Percentiles rank a stretch among this genome's conserved stretches.
These are phyloP conservation scores for Hemileccinum impolitum DNA, from an alignment of 768 basidiomycete genomes.

Conservation along the genomic window DNA sequence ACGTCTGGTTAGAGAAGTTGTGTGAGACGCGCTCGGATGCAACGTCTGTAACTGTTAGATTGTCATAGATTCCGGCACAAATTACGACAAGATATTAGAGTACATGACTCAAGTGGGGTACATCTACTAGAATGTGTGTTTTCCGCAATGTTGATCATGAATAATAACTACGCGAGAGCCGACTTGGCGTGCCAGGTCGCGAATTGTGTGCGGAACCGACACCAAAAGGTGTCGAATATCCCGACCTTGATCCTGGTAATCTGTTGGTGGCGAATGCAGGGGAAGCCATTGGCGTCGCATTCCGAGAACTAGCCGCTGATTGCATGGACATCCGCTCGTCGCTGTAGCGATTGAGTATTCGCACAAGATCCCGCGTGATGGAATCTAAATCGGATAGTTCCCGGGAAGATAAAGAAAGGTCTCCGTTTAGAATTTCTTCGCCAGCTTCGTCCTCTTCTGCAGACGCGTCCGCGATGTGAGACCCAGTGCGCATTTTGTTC, in stretches of 20 bases:
- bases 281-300: conserved; percentile 61
- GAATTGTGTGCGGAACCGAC: conserved; percentile 47
- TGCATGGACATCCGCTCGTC: conserved; percentile 57
- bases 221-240: conserved; percentile 54
- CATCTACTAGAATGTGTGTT: conserved; percentile 7
- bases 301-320: conserved; percentile 60
- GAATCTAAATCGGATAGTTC: conserved; percentile 76
- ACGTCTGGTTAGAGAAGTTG: neutral
- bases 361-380: conserved; percentile 70
- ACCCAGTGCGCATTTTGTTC: conserved; percentile 30
- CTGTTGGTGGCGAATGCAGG: conserved; percentile 40
- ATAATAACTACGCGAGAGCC: conserved; percentile 40
- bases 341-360: conserved; percentile 67
- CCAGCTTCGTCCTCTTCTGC: conserved; percentile 51
- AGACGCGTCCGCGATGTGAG: conserved; percentile 34
- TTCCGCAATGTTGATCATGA: conserved; percentile 15
- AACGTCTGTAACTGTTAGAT: neutral
- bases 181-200: conserved; percentile 63
- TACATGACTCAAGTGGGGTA: conserved; percentile 18
- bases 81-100: conserved; percentile 16
- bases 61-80: conserved; percentile 4
- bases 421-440: conserved; percentile 43
- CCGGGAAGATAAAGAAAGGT: conserved; percentile 54
- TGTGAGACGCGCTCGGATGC: conserved; percentile 5
- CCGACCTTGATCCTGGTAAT: conserved; percentile 47